Percentiles rank a stretch among this genome's conserved stretches.
These are phyloP conservation scores for Eragrostis tef DNA, from an alignment of 202 grass and related monocot species.

Conservation along the genomic window DNA sequence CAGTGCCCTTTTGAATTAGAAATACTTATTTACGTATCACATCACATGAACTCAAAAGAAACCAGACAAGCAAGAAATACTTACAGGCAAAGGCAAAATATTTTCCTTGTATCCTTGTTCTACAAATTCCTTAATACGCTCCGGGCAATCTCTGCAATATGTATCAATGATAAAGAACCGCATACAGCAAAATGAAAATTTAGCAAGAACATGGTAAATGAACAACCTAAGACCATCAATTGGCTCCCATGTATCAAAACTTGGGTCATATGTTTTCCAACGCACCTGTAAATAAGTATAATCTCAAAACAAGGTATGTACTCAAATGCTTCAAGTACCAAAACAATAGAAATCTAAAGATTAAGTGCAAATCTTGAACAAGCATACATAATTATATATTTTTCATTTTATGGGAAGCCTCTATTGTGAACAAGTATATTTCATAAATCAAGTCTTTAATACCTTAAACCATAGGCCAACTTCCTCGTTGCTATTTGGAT, in stretches of 20 bases:
- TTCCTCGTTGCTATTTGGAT: too few relatives aligned
- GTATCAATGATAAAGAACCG: neutral
- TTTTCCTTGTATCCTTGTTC: conserved; percentile 50
- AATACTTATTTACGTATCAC: neutral
- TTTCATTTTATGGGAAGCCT: too few relatives aligned
- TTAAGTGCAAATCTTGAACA: too few relatives aligned
- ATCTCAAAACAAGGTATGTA: neutral
- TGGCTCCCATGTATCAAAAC: conserved; percentile 65
- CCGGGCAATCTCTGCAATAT: conserved; percentile 46
- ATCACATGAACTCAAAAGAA: neutral
- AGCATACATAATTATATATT: too few relatives aligned
- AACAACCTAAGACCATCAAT: conserved; percentile 56
- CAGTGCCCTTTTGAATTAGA: neutral
- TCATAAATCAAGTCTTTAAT: too few relatives aligned
- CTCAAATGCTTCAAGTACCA: too few relatives aligned
- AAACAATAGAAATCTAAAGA: too few relatives aligned
- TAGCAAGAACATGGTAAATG: neutral
- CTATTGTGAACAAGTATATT: too few relatives aligned
- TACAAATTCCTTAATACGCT: conserved; percentile 57
- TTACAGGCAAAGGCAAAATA: conserved; percentile 64
- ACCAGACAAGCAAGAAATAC: neutral
- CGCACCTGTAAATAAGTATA: conserved; percentile 45
- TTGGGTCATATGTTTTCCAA: conserved; percentile 59
- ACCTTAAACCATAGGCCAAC: too few relatives aligned
- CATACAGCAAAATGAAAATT: neutral